phyloP scores from a whole-genome alignment of 192 early-diverging fungal species.

The Linnemannia schmuckeri region DNA sequence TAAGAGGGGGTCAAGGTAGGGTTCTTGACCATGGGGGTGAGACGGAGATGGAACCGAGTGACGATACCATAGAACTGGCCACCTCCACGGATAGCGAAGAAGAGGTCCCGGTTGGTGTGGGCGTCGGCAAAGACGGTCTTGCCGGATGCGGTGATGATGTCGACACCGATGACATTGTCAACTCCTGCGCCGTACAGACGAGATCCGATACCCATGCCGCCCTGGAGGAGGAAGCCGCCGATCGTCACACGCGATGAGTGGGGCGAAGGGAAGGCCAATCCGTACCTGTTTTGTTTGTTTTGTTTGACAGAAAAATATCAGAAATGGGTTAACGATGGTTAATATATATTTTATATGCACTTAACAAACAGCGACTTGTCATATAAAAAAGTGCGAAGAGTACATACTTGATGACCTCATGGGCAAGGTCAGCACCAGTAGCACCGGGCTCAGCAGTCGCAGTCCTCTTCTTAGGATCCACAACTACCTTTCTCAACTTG shows the following conservation, averaged over 20 bases:
- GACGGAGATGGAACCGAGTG: constrained; percentile 47
- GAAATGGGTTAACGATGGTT: not conserved
- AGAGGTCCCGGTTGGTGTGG: constrained; percentile 47
- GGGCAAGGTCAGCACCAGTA: constrained; percentile 46
- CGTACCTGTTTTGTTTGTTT: constrained; percentile 5
- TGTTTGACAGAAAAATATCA: not conserved
- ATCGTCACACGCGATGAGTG: constrained; percentile 44
- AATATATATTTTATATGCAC: not conserved
- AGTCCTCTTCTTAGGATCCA: constrained; percentile 36
- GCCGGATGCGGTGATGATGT: constrained; percentile 40
- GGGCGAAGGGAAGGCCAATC: constrained; percentile 50
- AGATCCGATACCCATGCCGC: constrained; percentile 54
- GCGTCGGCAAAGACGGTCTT: constrained; percentile 42
- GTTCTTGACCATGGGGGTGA: constrained; percentile 50
- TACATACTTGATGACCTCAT: constrained; percentile 42
- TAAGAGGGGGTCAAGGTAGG: constrained; percentile 46
- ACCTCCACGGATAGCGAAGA: constrained; percentile 51
- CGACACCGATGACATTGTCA: constrained; percentile 53
- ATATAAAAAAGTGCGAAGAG: not conserved
- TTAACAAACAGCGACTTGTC: not conserved
- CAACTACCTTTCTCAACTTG: constrained; percentile 43
- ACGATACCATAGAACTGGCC: constrained; percentile 56
- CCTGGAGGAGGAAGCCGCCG: constrained; percentile 54
- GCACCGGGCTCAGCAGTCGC: constrained; percentile 52
- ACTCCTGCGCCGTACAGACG: constrained; percentile 47